Conservation (phyloP, 2,329 filamentous ascomycete species). For the Blastomyces silverae region DNA sequence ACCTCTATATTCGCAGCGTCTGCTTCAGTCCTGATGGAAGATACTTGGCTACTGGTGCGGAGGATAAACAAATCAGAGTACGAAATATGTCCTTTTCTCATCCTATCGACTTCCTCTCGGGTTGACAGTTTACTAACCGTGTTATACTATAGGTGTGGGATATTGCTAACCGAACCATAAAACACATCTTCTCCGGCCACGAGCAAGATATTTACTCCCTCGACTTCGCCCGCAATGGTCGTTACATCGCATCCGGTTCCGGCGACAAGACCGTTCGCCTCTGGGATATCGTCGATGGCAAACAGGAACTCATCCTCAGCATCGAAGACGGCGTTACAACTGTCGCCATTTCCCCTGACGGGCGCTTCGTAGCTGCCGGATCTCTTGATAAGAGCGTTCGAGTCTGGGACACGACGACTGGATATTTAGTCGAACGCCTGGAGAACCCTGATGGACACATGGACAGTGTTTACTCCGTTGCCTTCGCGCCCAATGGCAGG, state of each 20-base stretch:
- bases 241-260: conserved; percentile 90
- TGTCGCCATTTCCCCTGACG: conserved; percentile 93
- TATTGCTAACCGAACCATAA: conserved; percentile 73
- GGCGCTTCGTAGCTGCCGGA: conserved; percentile 86
- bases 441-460: conserved; percentile 93
- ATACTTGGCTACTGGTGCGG: conserved; percentile 89
- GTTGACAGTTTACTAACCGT: conserved; percentile 6
- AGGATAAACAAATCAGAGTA: conserved; percentile 94
- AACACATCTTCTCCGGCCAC: conserved; percentile 90
- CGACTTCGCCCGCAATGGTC: conserved; percentile 88
- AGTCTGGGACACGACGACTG: conserved; percentile 87
- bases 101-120: conserved; percentile 1
- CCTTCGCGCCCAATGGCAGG: conserved; percentile 87
- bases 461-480: conserved; percentile 93
- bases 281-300: conserved; percentile 86
- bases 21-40: conserved; percentile 97
- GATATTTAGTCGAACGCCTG: conserved; percentile 80
- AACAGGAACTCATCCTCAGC: conserved; percentile 73
- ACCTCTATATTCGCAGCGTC: conserved; percentile 94
- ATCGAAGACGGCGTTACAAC: conserved; percentile 98
- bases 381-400: conserved; percentile 96
- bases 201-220: conserved; percentile 98
- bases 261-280: conserved; percentile 90
- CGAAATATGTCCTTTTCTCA: conserved; percentile 32
- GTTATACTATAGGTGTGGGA: conserved; percentile 71